Conservation (phyloP, 2,329 filamentous ascomycete species). For the Penicillium sp. region DNA sequence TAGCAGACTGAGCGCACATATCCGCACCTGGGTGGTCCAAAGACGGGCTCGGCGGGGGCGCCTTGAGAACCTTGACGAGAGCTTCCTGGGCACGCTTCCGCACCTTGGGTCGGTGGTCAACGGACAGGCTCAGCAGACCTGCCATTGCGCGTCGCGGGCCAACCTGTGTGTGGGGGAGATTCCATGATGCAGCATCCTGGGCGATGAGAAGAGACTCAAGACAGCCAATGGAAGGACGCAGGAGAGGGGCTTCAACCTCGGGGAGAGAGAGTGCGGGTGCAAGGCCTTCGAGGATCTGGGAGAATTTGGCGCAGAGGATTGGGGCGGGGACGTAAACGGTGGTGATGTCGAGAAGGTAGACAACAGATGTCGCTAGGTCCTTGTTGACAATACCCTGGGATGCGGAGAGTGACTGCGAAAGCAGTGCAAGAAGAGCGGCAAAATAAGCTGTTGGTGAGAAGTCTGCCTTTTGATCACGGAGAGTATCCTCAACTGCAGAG, state of each 20-base stretch:
- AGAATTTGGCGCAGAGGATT: slow-evolving; percentile 87
- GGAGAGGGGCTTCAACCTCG: slow-evolving; percentile 76
- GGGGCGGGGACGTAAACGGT: slow-evolving; percentile 75
- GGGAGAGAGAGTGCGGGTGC: slow-evolving; percentile 71
- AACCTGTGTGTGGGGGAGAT: slow-evolving; percentile 70
- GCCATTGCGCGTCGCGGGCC: slow-evolving; percentile 80
- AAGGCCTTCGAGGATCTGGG: slow-evolving; percentile 77
- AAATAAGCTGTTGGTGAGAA: slow-evolving; percentile 87
- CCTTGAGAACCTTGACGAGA: slow-evolving; percentile 69
- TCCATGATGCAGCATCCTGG: slow-evolving; percentile 82
- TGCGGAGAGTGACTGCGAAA: slow-evolving; percentile 63
- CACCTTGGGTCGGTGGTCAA: slow-evolving; percentile 86
- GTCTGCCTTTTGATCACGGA: slow-evolving; percentile 76
- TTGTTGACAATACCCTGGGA: slow-evolving; percentile 62
- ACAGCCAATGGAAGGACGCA: slow-evolving; percentile 82
- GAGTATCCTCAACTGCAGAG: slow-evolving; percentile 81
- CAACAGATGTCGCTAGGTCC: slow-evolving; percentile 72
- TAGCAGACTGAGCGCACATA: slow-evolving; percentile 86
- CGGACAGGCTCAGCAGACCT: slow-evolving; percentile 70
- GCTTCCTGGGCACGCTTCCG: slow-evolving; percentile 88
- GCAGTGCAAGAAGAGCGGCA: slow-evolving; percentile 79
- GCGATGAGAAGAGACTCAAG: slow-evolving; percentile 83
- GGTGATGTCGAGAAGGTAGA: slow-evolving; percentile 90
- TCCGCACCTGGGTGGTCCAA: slow-evolving; percentile 90
- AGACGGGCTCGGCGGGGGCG: slow-evolving; percentile 80